phyloP scores from a whole-genome alignment of 768 basidiomycete genomes.

The Strobilomyces echinocephalus region DNA sequence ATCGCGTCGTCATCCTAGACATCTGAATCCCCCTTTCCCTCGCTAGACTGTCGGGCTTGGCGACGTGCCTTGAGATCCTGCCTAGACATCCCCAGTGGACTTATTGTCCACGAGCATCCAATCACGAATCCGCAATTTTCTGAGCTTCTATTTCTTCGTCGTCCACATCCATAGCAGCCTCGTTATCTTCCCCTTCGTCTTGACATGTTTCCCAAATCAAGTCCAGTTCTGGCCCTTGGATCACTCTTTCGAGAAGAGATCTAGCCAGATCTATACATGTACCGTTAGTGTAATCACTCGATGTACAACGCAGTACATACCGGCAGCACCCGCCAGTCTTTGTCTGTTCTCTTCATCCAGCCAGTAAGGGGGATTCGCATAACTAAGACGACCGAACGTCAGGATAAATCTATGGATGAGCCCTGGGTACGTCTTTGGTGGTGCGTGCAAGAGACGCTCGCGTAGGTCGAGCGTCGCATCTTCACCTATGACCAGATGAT shows the following conservation, averaged over 20 bases:
- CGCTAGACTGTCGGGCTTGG: conserved; percentile 17
- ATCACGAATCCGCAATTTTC: conserved; percentile 18
- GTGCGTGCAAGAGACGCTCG: conserved; percentile 52
- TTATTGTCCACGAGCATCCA: background rate
- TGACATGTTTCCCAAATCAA: conserved; percentile 60
- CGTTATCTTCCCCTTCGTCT: conserved; percentile 39
- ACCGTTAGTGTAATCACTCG: conserved; percentile 2
- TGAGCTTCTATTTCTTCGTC: conserved; percentile 49
- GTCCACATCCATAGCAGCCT: conserved; percentile 44
- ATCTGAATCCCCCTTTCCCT: conserved; percentile 1
- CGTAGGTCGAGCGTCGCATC: conserved; percentile 50
- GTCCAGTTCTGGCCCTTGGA: conserved; percentile 70
- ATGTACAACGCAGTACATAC: conserved; percentile 32
- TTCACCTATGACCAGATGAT: conserved; percentile 54
- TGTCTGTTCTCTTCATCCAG: conserved; percentile 36
- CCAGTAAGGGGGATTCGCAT: conserved; percentile 63
- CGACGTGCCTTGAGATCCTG: conserved; percentile 11
- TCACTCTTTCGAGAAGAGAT: conserved; percentile 60
- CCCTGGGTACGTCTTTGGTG: conserved; percentile 53
- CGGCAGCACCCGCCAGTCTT: conserved; percentile 43
- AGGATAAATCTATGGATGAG: conserved; percentile 68
- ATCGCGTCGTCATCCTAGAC: background rate
- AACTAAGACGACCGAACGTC: conserved; percentile 72
- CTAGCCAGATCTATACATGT: conserved; percentile 47
- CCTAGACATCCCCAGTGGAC: too few relatives aligned